Percentiles rank a stretch among this genome's conserved stretches.
Evolutionary conservation across 164 flowering plant species (phyloP).

Genomic region (Vitis rotundifolia): DNA sequence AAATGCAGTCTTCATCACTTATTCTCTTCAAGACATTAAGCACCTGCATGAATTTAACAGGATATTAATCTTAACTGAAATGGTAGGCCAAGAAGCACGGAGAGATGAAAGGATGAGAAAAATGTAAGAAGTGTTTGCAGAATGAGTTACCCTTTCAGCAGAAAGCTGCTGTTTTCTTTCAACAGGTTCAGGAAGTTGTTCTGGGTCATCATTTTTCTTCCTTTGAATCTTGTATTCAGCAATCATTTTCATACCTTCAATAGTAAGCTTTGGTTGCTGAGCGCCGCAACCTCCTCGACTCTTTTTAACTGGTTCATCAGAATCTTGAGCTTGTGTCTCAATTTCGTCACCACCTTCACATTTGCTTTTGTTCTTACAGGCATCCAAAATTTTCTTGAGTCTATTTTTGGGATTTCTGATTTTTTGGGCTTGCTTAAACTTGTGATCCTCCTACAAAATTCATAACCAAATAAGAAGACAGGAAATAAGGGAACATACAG

Average conservation of each 20-base stretch:
- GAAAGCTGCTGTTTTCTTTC: conserved; percentile 94
- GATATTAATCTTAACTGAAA: not conserved
- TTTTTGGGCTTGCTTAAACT: conserved; percentile 85
- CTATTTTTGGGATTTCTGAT: conserved; percentile 86
- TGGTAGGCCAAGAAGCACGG: not conserved
- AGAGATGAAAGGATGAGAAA: no score
- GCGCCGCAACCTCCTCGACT: conserved; percentile 97
- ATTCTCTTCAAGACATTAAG: conserved; percentile 86
- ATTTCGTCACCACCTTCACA: conserved; percentile 97
- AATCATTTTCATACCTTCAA: conserved; percentile 98
- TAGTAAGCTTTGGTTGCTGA: conserved; percentile 89
- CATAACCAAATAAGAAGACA: not conserved
- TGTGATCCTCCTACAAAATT: conserved; percentile 72
- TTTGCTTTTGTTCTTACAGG: conserved; percentile 84
- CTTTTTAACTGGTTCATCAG: conserved; percentile 82
- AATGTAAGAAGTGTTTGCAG: no score
- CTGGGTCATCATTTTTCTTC: conserved; percentile 88
- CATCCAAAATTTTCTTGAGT: conserved; percentile 79
- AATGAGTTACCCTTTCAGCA: conserved; percentile 72
- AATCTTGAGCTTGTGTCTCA: conserved; percentile 63
- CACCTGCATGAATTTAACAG: conserved; percentile 50
- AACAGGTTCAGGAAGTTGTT: conserved; percentile 97
- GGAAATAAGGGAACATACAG: no score
- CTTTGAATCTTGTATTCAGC: conserved; percentile 89
- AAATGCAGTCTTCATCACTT: conserved; percentile 85